Percentiles rank a stretch among this genome's conserved stretches.
These are phyloP conservation scores for Spencermartinsiella europaea DNA, from an alignment of 805 yeast genomes.

Conservation along the genomic window DNA sequence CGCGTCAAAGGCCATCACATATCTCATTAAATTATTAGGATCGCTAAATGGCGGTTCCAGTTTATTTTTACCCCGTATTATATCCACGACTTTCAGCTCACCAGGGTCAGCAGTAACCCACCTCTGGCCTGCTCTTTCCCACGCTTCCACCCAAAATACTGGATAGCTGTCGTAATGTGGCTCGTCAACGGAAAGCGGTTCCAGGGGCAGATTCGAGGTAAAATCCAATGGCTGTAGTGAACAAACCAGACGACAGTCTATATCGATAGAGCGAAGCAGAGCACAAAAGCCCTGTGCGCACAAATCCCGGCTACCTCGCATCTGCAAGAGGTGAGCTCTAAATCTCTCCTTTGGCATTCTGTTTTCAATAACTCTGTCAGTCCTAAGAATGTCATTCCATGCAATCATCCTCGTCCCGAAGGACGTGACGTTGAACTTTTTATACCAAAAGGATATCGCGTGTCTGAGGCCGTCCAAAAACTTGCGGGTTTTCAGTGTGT, in stretches of 20 bases:
- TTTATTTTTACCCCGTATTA: constrained; percentile 49
- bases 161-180: constrained; percentile 43
- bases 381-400: constrained; percentile 44
- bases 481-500: constrained; percentile 53
- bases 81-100: constrained; percentile 57
- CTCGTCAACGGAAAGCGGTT: background rate
- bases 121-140: constrained; percentile 65
- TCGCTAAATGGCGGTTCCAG: constrained; percentile 72
- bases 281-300: constrained; percentile 87
- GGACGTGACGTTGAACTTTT: constrained; percentile 45
- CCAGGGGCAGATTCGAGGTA: constrained; percentile 34
- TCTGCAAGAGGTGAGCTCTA: constrained; percentile 36
- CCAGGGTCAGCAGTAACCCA: constrained; percentile 90
- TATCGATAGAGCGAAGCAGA: constrained; percentile 60
- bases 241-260: constrained; percentile 69
- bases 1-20: constrained; percentile 73
- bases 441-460: constrained; percentile 58
- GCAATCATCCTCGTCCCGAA: constrained; percentile 37
- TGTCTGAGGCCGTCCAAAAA: constrained; percentile 73
- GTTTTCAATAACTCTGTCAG: constrained; percentile 17
- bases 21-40: constrained; percentile 53
- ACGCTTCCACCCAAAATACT: constrained; percentile 89
- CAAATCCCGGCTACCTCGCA: constrained; percentile 68
- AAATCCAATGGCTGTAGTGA: constrained; percentile 91
- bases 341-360: constrained; percentile 40